Percentiles rank a stretch among this genome's conserved stretches.
phyloP scores from a whole-genome alignment of 116 monocot genomes.

The Dioscorea cayenensis region DNA sequence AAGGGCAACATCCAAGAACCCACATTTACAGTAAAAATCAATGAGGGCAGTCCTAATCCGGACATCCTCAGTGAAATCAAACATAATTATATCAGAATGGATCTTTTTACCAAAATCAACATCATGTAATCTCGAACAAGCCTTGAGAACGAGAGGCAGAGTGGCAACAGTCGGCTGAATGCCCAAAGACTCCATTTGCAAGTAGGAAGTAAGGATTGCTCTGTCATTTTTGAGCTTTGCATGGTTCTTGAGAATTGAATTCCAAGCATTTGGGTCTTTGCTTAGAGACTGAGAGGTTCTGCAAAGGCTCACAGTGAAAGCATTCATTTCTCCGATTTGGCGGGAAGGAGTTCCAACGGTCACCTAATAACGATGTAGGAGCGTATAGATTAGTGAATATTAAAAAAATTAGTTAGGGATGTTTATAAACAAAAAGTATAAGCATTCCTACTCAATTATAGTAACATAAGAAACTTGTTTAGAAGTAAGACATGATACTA shows the following conservation, averaged over 20 bases:
- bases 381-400: too few relatives aligned
- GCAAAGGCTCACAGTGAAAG: background rate
- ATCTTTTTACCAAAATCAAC: conserved; percentile 3
- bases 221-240: conserved; percentile 17
- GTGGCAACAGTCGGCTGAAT: background rate
- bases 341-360: background rate
- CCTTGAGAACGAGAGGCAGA: conserved; percentile 19
- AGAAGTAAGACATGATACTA: too few relatives aligned
- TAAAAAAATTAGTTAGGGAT: too few relatives aligned
- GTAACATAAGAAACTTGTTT: too few relatives aligned
- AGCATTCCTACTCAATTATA: too few relatives aligned
- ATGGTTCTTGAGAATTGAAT: conserved; percentile 16
- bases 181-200: background rate
- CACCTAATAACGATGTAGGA: background rate
- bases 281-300: background rate
- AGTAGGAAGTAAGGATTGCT: conserved; percentile 15
- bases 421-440: too few relatives aligned
- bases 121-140: conserved; percentile 9
- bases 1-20: conserved; percentile 2
- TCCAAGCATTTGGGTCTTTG: conserved; percentile 12
- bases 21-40: conserved; percentile 22
- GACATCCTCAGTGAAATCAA: background rate
- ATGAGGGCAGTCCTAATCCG: conserved; percentile 9
- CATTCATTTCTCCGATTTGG: background rate
- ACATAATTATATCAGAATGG: conserved; percentile 5